Base-by-base conservation (phyloP, 164 flowering plant species). In the Dillenia turbinata region DNA sequence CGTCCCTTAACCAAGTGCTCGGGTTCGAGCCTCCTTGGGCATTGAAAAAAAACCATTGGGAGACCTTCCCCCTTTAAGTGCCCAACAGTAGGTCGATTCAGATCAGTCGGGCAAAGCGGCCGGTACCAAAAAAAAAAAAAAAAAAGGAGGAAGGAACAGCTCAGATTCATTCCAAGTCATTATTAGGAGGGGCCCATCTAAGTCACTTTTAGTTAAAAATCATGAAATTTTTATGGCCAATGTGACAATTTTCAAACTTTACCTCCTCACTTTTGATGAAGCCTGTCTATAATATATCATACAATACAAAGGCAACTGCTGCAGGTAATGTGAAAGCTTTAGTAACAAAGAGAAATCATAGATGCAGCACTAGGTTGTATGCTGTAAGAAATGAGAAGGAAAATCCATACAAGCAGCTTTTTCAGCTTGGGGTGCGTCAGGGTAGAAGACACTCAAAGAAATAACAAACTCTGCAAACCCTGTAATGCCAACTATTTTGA, bases 191-290 rank as follows among this genome's bases (percentile, higher is more conserved):
- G 40, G 40, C 40, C 40, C 40, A 33, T 33, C 7, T 5, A 4
- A 33, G 40, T 33, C 40, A 6, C 40, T 33, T 33, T 33, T 33
- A 4, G 40, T 33, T 4, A 33, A 33, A 33, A 33, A 4, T 5
- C 5, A 33, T 26, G 40, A 6, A 33, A 33, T 33, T 33, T 33
- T 6, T 33, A 33, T 33, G 5, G 40, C 40, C 5, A 33, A 33
- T 33, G 0, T 4, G 40, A 33, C 40, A 33, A 33, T 33, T 44
- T 3, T 54, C 15, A 44, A 61, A 22, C 5, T 14, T 71, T 57
- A 81, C 85, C 85, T 78, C 80, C 7, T 57, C 70, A n/a, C 66
- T 66, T 58, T 68, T 71, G 15, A 81, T 78, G 69, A 62, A 81
- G 52, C 85, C 85, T 11, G 73, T 81, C 56, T 71, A 54, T 58